Percentiles rank a stretch among this genome's conserved stretches.
phyloP scores from a whole-genome alignment of 1,284 basidiomycete genomes.

The Paramarasmius palmivorus region DNA sequence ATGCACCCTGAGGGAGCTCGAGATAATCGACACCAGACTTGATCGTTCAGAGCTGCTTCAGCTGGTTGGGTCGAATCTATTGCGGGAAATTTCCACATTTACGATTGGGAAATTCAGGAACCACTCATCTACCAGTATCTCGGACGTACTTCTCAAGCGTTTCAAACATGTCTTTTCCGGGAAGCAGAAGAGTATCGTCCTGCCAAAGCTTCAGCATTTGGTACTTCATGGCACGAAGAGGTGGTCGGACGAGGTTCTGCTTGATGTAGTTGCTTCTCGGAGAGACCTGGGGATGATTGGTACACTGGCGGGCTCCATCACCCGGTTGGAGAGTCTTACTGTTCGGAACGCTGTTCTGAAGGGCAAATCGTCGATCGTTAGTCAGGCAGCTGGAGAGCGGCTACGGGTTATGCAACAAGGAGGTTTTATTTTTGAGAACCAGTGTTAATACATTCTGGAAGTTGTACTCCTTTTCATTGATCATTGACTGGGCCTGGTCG shows the following conservation, averaged over 20 bases:
- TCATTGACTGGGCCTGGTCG: too few species aligned
- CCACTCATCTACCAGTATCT: background rate
- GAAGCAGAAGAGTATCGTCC: background rate
- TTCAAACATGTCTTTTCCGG: background rate
- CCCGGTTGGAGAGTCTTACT: background rate
- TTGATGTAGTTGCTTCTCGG: background rate
- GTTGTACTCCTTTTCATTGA: too few species aligned
- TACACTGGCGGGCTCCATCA: background rate
- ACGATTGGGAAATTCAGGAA: background rate
- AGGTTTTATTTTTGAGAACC: background rate
- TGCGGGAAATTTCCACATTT: background rate
- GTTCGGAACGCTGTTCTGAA: background rate
- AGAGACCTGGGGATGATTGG: background rate
- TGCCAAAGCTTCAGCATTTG: background rate
- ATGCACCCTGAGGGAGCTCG: background rate
- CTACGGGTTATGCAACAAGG: background rate
- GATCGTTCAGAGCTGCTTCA: background rate
- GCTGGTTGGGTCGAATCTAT: background rate
- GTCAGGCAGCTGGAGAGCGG: background rate
- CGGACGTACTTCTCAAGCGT: background rate
- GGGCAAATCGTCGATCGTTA: background rate
- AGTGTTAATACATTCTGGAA: background rate
- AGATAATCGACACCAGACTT: background rate
- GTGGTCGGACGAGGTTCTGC: background rate
- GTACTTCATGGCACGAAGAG: background rate